These are phyloP conservation scores for Ustilago vetiveriae DNA, from an alignment of 1,284 basidiomycete genomes.

Conservation along the genomic window DNA sequence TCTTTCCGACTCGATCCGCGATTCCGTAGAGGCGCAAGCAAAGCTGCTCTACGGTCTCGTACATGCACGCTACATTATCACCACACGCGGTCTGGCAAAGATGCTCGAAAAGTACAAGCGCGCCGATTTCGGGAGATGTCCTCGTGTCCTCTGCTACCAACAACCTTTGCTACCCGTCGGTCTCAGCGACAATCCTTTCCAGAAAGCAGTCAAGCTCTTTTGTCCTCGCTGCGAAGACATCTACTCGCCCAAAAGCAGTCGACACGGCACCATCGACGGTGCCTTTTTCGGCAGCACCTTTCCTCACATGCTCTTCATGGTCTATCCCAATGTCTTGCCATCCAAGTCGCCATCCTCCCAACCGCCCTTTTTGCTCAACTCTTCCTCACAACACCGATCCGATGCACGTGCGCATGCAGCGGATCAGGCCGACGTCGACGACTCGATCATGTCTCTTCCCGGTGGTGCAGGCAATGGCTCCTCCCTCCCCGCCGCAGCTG, in stretches of 20 bases:
- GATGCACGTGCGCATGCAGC: slow-evolving; percentile 12
- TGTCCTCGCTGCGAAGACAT: slow-evolving; percentile 66
- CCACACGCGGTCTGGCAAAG: slow-evolving; percentile 64
- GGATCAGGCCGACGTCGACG: slow-evolving; percentile 71
- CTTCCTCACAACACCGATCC: slow-evolving; percentile 25
- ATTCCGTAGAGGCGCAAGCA: slow-evolving; percentile 64
- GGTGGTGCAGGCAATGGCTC: slow-evolving; percentile 23
- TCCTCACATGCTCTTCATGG: slow-evolving; percentile 70
- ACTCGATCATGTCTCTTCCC: slow-evolving; percentile 41
- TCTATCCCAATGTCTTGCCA: slow-evolving; percentile 77
- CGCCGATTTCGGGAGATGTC: slow-evolving; percentile 65
- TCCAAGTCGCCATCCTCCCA: slow-evolving; percentile 56
- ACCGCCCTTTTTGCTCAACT: slow-evolving; percentile 53
- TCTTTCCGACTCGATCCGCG: slow-evolving; percentile 58
- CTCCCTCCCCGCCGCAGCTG: slow-evolving; percentile 8
- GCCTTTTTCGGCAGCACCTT: slow-evolving; percentile 66
- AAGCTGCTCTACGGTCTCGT: slow-evolving; percentile 65
- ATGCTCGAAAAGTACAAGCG: slow-evolving; percentile 67
- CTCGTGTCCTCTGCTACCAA: slow-evolving; percentile 64
- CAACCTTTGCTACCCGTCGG: slow-evolving; percentile 64
- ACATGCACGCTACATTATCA: slow-evolving; percentile 65
- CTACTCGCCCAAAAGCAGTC: slow-evolving; percentile 64
- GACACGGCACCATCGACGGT: slow-evolving; percentile 67
- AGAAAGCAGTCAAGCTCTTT: slow-evolving; percentile 66
- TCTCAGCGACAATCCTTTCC: slow-evolving; percentile 63